Conservation (phyloP, 306 rosid species). For the Benincasa hispida region DNA sequence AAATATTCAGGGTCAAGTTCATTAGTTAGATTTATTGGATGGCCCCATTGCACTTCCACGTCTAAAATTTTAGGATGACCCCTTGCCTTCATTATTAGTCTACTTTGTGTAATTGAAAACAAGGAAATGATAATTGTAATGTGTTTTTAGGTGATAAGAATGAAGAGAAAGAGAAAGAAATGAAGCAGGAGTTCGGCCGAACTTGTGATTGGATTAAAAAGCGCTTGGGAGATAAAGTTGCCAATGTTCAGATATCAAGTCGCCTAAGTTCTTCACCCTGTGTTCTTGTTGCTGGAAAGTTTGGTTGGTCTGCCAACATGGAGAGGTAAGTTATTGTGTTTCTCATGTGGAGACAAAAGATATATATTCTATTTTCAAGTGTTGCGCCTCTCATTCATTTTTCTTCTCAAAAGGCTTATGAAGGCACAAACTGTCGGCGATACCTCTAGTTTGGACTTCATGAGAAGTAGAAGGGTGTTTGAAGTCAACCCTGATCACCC, state of each 20-base stretch:
- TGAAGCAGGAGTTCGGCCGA: constrained; percentile 71
- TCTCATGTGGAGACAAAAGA: neutral
- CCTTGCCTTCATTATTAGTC: neutral
- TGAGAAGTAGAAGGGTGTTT: constrained; percentile 96
- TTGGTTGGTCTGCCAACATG: constrained; percentile 99
- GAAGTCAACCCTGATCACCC: constrained; percentile 87
- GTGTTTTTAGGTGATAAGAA: constrained; percentile 69
- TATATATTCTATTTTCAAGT: neutral
- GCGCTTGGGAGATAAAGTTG: constrained; percentile 81
- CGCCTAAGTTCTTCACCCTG: constrained; percentile 93
- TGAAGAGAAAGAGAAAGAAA: constrained; percentile 77
- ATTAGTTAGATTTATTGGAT: neutral
- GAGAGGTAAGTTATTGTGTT: constrained; percentile 40
- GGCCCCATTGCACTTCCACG: neutral
- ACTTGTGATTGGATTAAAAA: constrained; percentile 97
- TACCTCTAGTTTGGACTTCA: constrained; percentile 71
- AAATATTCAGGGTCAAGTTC: neutral
- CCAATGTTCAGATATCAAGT: constrained; percentile 79
- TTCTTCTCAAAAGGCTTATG: constrained; percentile 53
- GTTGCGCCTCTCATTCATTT: neutral
- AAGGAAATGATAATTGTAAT: neutral
- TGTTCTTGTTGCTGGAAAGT: constrained; percentile 87
- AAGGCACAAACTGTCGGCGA: constrained; percentile 88
- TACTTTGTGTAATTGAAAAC: neutral
- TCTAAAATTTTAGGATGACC: neutral